Evolutionary conservation across 345 rosid species (phyloP), one percentile per base, ranked within the genome.

Genomic region (Triadica sebifera): DNA sequence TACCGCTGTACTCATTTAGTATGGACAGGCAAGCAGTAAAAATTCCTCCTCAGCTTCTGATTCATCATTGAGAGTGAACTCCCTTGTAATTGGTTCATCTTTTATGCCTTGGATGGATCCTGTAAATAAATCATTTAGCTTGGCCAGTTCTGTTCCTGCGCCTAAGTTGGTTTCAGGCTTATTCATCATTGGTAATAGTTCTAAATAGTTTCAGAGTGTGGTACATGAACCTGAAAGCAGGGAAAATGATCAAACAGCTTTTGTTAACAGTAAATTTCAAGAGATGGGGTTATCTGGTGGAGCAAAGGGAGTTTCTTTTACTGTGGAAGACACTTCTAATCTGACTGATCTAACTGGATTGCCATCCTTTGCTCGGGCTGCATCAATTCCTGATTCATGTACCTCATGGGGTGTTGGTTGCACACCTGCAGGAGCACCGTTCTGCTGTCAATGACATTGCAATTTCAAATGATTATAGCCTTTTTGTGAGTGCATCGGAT

Each of bases 401-500:
- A 76, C 99, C 99, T 82, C 94, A 92, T 80, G 99, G 99, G 63
- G 96, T 95, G 79, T 79, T 95, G 81, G 97, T 95, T 77, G 99
- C 97, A 65, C 98, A 95, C 79, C 85, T 95, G 75, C 99, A 95
- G 75, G 99, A 95, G 79, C 98, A 95, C 73, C 91, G 92, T 25
- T 91, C 98, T 81, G 96, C 98, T 60, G 98, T 95, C 77, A 93
- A 93, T 56, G 98, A 93, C 72, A 80, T 93, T 82, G 93, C 96
- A 58, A 81, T 90, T 75, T 95, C 99, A 73, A 89, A 88, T 74
- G 98, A 93, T 84, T 91, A 95, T 75, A 89, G 93, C 74, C 81
- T 95, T 76, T 92, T 95, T 79, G 97, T 93, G 69, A 95, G 94
- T 77, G 99, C 97, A 77, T 95, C 99, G 73, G 98, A 95, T 84